These are phyloP conservation scores for Blastomyces silverae DNA, from an alignment of 2,329 filamentous ascomycete species.

Conservation along the genomic window DNA sequence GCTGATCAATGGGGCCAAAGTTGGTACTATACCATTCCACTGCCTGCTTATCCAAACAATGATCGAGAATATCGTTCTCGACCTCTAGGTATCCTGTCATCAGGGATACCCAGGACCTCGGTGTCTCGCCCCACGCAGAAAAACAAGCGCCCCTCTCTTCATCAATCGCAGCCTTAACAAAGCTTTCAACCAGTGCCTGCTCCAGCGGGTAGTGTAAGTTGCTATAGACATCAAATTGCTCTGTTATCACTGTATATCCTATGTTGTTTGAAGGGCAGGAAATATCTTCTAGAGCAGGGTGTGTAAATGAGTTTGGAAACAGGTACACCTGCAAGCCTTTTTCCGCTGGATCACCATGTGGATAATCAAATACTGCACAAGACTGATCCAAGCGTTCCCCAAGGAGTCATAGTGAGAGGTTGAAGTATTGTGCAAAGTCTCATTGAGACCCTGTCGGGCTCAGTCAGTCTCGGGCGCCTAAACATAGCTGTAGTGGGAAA, in stretches of 20 bases:
- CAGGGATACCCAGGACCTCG: constrained; percentile 25
- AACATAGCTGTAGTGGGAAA: constrained; percentile 16
- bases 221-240: constrained; percentile 18
- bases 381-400: constrained; percentile 24
- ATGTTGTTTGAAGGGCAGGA: neutral
- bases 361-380: constrained; percentile 25
- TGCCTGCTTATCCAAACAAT: constrained; percentile 25
- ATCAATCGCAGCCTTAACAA: constrained; percentile 26
- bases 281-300: constrained; percentile 13
- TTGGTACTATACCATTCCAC: constrained; percentile 28
- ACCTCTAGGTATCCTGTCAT: constrained; percentile 28
- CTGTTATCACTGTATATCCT: constrained; percentile 10
- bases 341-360: constrained; percentile 18
- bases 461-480: constrained; percentile 23
- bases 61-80: constrained; percentile 26
- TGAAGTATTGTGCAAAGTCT: constrained; percentile 22
- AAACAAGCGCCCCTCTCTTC: constrained; percentile 21
- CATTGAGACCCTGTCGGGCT: constrained; percentile 23
- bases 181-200: constrained; percentile 23
- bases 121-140: constrained; percentile 23
- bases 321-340: constrained; percentile 18
- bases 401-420: constrained; percentile 23
- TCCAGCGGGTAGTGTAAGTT: constrained; percentile 23
- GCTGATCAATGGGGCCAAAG: constrained; percentile 24
- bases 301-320: constrained; percentile 22